Evolutionary conservation across 129 eudicot species (phyloP).

Genomic region (Helichrysum umbraculigerum): DNA sequence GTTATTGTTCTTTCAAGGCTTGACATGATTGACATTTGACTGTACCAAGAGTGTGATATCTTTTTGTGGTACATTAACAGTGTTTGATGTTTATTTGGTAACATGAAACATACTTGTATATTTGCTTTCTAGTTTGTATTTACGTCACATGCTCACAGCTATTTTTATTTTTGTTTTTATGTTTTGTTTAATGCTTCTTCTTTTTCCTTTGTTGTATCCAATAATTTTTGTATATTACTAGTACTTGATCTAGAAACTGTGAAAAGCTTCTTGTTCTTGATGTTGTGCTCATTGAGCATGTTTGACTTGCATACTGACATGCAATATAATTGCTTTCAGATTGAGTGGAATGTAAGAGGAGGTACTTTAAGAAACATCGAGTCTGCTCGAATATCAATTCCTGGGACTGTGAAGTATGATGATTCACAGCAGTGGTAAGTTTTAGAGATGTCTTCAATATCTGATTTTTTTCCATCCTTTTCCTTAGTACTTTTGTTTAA

Average conservation of each 20-base stretch:
- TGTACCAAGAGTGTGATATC: background rate
- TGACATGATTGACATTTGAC: background rate
- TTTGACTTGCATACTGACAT: conserved; percentile 18
- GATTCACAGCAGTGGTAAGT: conserved; percentile 79
- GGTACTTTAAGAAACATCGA: conserved; percentile 89
- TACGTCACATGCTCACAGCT: background rate
- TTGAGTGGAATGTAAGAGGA: conserved; percentile 94
- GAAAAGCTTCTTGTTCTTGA: background rate
- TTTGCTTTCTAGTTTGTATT: background rate
- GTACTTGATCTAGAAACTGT: background rate
- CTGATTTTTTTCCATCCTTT: background rate
- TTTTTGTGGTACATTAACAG: background rate
- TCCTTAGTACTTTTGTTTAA: background rate
- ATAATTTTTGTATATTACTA: background rate
- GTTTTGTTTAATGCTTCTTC: background rate
- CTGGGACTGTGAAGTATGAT: conserved; percentile 76
- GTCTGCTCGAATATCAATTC: conserved; percentile 93
- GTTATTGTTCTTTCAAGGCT: background rate
- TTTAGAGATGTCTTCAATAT: conserved; percentile 8
- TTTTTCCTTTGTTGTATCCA: background rate
- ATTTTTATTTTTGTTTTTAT: background rate
- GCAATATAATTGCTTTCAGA: conserved; percentile 37
- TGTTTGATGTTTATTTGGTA: background rate
- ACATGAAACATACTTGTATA: background rate
- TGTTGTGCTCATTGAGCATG: conserved; percentile 12